Evolutionary conservation across 257 asterid genomes (phyloP), one percentile per base, ranked within the genome.

Genomic region (Vinca minor): DNA sequence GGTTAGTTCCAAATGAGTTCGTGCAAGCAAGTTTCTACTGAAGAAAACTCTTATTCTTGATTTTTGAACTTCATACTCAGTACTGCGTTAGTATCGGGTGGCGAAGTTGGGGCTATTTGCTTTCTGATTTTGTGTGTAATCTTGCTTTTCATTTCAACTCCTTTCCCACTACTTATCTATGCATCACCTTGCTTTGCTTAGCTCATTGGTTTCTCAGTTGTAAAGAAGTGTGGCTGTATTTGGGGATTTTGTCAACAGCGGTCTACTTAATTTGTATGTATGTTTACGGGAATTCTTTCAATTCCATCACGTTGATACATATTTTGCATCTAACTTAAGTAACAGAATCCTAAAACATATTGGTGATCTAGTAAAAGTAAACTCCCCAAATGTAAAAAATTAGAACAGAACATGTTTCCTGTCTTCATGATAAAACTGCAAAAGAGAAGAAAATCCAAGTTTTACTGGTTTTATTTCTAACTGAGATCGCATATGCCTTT

Each of bases 1-100:
- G 96, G 96, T 87, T 72, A 39, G 76, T 69, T 72, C 25, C 38
- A 39, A n/a, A 53, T 60, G 55, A 1, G 7, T 25, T 2, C 3
- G 5, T 17, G 14, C 41, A 56, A 17, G 21, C 11, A 17, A 1
- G 25, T 56, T 8, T 1, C 15, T 2, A 44, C 3, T 44, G 49
- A 5, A 15, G 20, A 14, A 44, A 44, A 44, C 21, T 44, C 17
- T 1, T 15, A 4, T 44, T 14, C 18, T 42, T 42, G 18, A 15
- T 44, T 14, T 44, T 44, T 17, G 7, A 13, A 44, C 20, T 44
- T 41, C 0, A 44, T 8, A 14, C 17, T 44, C 49, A 44, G 15
- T 44, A 44, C 14, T 1, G 49, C 14, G 49, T 44, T 14, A 13
- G 7, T 44, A 3, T 14, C 11, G 18, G 49, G n/a, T 3, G 49